Evolutionary conservation across 768 basidiomycete genomes (phyloP).

Genomic region (Hypsizygus marmoreus): DNA sequence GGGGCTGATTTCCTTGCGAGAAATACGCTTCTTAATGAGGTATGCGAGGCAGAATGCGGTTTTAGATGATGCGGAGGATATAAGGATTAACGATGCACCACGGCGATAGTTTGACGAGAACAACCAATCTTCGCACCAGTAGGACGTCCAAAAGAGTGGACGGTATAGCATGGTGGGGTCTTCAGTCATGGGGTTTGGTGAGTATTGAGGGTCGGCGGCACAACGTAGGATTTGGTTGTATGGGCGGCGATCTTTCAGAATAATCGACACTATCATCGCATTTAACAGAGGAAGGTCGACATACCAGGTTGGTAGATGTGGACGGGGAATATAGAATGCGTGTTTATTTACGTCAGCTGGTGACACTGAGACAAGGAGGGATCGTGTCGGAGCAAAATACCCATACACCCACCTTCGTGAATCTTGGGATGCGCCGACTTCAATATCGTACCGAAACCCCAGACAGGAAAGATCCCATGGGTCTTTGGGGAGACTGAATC

Average conservation of each 20-base stretch:
- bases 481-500: conserved; percentile 42
- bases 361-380: conserved; percentile 55
- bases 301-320: conserved; percentile 63
- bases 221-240: conserved; percentile 72
- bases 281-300: conserved; percentile 2
- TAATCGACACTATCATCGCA: not conserved
- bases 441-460: conserved; percentile 68
- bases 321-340: conserved; percentile 58
- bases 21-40: conserved; percentile 48
- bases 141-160: conserved; percentile 75
- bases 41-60: conserved; percentile 74
- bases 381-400: conserved; percentile 59
- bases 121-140: conserved; percentile 76
- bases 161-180: conserved; percentile 73
- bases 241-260: conserved; percentile 53
- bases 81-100: conserved; percentile 48
- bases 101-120: conserved; percentile 50
- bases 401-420: conserved; percentile 60
- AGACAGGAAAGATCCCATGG: conserved; percentile 69
- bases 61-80: conserved; percentile 74
- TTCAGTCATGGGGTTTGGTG: conserved; percentile 46
- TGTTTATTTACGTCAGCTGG: conserved; percentile 52
- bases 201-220: conserved; percentile 54
- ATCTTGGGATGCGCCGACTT: conserved; percentile 52
- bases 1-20: conserved; percentile 25